Evolutionary conservation across 495 filamentous ascomycete genomes (phyloP).

Genomic region (Hyaloscypha finlandica): DNA sequence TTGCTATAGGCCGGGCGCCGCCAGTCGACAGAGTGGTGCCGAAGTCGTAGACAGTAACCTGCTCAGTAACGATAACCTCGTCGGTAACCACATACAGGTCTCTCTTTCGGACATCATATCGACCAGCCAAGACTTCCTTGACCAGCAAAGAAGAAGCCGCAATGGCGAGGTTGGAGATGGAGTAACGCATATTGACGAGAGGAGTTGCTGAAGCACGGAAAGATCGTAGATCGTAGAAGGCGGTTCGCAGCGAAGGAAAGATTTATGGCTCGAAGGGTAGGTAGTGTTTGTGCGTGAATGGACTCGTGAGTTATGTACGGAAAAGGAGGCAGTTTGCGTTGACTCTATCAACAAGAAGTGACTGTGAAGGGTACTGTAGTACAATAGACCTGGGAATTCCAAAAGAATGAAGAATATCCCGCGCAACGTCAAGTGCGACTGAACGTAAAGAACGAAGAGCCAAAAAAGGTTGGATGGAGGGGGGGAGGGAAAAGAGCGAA

Average conservation of each 20-base stretch:
- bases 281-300: background rate
- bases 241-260: background rate
- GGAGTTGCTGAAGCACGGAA: background rate
- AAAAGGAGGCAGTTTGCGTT: conserved; percentile 2
- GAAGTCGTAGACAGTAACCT: conserved; percentile 18
- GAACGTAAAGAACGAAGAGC: conserved; percentile 18
- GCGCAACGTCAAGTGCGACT: conserved; percentile 27
- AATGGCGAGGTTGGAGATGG: conserved; percentile 18
- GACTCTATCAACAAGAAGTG: conserved; percentile 16
- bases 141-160: conserved; percentile 33
- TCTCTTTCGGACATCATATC: conserved; percentile 23
- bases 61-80: conserved; percentile 24
- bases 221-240: conserved; percentile 4
- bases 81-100: conserved; percentile 20
- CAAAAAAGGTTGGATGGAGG: conserved; percentile 7
- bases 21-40: conserved; percentile 22
- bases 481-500: conserved; percentile 4
- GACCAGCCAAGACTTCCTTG: conserved; percentile 29
- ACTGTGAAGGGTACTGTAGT: conserved; percentile 11
- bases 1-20: conserved; percentile 13
- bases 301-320: background rate
- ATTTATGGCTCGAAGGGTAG: background rate
- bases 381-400: conserved; percentile 4
- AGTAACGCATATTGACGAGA: conserved; percentile 24
- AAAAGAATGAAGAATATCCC: conserved; percentile 13